Evolutionary conservation across 495 filamentous ascomycete genomes (phyloP).

Genomic region (Penicillium canescens): DNA sequence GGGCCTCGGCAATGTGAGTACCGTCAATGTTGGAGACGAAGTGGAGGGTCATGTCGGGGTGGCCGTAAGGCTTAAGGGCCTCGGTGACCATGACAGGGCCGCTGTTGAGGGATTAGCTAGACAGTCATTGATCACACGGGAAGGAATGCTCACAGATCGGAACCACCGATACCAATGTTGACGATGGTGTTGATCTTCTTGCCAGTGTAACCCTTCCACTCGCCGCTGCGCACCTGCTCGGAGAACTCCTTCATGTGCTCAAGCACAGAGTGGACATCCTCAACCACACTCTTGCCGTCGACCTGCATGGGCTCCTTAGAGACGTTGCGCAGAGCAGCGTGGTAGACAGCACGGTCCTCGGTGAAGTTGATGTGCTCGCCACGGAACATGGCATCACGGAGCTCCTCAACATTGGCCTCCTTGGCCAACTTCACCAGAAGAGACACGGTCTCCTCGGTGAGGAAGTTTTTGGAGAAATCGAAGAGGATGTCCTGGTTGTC

Average conservation of each 20-base stretch:
- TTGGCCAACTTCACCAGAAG: conserved; percentile 85
- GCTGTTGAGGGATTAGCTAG: conserved; percentile 51
- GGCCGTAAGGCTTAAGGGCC: conserved; percentile 90
- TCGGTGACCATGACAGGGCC: conserved; percentile 99
- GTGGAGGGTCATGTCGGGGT: conserved; percentile 82
- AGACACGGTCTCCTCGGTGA: conserved; percentile 88
- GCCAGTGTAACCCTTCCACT: conserved; percentile 98
- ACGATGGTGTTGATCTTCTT: conserved; percentile 95
- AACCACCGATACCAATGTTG: conserved; percentile 98
- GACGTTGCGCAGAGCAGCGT: conserved; percentile 88
- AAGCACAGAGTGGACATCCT: conserved; percentile 86
- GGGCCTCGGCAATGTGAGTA: conserved; percentile 94
- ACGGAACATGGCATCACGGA: conserved; percentile 94
- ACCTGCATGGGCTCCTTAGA: conserved; percentile 85
- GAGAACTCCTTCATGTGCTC: conserved; percentile 98
- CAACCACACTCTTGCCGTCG: conserved; percentile 92
- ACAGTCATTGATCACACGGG: not conserved
- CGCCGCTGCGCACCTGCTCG: conserved; percentile 87
- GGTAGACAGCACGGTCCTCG: conserved; percentile 93
- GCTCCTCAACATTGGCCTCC: conserved; percentile 86
- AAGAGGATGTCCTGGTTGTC: conserved; percentile 86
- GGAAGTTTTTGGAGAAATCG: conserved; percentile 98
- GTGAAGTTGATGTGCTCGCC: conserved; percentile 99
- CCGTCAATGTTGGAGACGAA: conserved; percentile 99
- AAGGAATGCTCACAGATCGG: conserved; percentile 75